phyloP scores from a whole-genome alignment of 192 early-diverging fungal genomes.

The Rhizophlyctis rosea region DNA sequence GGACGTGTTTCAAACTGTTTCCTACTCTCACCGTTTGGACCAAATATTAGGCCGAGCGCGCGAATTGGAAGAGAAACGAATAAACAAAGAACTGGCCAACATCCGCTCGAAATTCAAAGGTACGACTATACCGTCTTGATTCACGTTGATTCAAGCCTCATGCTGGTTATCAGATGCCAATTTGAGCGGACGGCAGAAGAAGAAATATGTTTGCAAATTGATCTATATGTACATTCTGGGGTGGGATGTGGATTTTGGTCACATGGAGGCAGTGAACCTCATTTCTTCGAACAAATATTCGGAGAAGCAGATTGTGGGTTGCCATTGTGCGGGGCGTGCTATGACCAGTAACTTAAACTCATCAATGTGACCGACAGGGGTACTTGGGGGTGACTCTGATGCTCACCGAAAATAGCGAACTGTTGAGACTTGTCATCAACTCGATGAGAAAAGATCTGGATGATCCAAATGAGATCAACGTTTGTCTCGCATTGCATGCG shows the following conservation, averaged over 20 bases:
- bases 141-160: no score
- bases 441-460: constrained; percentile 85
- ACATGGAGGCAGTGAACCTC: constrained; percentile 92
- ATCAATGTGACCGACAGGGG: constrained; percentile 55
- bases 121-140: no score
- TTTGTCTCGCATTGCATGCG: constrained; percentile 90
- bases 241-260: constrained; percentile 98
- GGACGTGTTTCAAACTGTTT: background rate
- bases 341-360: constrained; percentile 3
- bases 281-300: constrained; percentile 87
- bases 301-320: constrained; percentile 94
- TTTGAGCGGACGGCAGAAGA: constrained; percentile 97
- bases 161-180: constrained; percentile 62
- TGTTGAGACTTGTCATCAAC: constrained; percentile 79
- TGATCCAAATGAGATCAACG: constrained; percentile 78
- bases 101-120: constrained; percentile 98
- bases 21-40: background rate
- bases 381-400: constrained; percentile 94
- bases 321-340: background rate
- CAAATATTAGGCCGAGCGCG: constrained; percentile 75
- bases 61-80: constrained; percentile 96
- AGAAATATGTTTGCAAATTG: constrained; percentile 99
- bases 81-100: constrained; percentile 99
- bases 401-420: constrained; percentile 82
- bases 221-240: constrained; percentile 99